Percentiles rank a stretch among this genome's conserved stretches.
phyloP scores from a whole-genome alignment of 1,284 basidiomycete genomes.

The Vanrija pseudolonga region DNA sequence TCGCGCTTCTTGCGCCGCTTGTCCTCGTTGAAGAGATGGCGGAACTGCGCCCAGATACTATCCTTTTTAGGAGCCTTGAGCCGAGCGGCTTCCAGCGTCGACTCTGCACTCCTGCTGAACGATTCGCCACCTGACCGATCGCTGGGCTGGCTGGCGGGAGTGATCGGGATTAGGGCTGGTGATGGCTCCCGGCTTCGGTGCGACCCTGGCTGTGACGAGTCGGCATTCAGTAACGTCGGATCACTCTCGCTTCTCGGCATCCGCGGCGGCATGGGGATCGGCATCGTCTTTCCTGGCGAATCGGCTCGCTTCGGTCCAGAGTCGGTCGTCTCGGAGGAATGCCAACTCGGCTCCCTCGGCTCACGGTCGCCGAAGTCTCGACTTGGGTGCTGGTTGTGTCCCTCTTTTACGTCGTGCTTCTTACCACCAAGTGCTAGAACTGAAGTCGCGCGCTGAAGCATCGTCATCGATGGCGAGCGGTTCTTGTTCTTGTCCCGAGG shows the following conservation, averaged over 20 bases:
- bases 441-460: slow-evolving; percentile 88
- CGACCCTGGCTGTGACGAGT: too few relatives aligned
- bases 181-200: too few relatives aligned
- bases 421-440: slow-evolving; percentile 55
- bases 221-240: slow-evolving; percentile 2
- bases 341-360: too few relatives aligned
- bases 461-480: slow-evolving; percentile 79
- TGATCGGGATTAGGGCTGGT: too few relatives aligned
- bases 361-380: not conserved
- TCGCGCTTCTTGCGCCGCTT: slow-evolving; percentile 44
- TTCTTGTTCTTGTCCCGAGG: slow-evolving; percentile 50
- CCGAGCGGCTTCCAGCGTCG: not conserved
- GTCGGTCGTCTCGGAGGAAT: not conserved
- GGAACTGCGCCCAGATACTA: slow-evolving; percentile 51
- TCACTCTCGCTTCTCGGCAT: slow-evolving; percentile 29
- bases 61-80: slow-evolving; percentile 37
- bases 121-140: too few relatives aligned
- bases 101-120: too few relatives aligned
- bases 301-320: slow-evolving; percentile 11
- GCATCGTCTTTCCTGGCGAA: slow-evolving; percentile 34
- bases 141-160: too few relatives aligned
- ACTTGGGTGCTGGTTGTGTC: not conserved
- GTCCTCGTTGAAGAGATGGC: slow-evolving; percentile 52
- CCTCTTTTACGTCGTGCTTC: slow-evolving; percentile 14
- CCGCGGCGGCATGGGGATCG: slow-evolving; percentile 4